Conservation (phyloP, 352 stramenopile species). For the Poterioochromonas sp. region DNA sequence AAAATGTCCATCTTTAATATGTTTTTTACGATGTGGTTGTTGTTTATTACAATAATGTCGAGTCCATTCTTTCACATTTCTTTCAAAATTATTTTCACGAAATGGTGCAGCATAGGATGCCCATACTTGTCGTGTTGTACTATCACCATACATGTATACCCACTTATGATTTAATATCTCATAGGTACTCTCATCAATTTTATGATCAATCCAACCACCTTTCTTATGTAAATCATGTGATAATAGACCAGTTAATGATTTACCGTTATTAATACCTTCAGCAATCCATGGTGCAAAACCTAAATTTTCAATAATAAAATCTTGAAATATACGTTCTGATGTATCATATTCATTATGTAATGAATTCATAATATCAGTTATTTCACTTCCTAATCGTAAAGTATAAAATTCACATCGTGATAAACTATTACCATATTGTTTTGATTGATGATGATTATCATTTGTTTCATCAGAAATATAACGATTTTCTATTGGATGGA, state of each 20-base stretch:
- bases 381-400: slow-evolving; percentile 3
- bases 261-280: not conserved
- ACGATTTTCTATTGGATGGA: no score
- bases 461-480: no score
- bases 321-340: slow-evolving; percentile 14
- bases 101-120: slow-evolving; percentile 29
- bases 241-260: not conserved
- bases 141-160: slow-evolving; percentile 31
- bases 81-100: slow-evolving; percentile 27
- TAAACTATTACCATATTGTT: not conserved
- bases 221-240: not conserved
- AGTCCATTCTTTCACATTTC: slow-evolving; percentile 32
- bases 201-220: not conserved
- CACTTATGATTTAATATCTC: slow-evolving; percentile 22
- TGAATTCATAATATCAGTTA: not conserved
- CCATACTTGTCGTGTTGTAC: slow-evolving; percentile 30
- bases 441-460: no score
- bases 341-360: not conserved
- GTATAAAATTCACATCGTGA: not conserved
- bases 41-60: slow-evolving; percentile 23
- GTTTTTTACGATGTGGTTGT: slow-evolving; percentile 2
- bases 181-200: not conserved
- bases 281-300: slow-evolving; percentile 31
- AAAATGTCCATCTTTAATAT: slow-evolving; percentile 7
- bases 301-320: slow-evolving; percentile 21